phyloP scores from a whole-genome alignment of 2,329 filamentous ascomycete genomes.

The Drechslera avenae region DNA sequence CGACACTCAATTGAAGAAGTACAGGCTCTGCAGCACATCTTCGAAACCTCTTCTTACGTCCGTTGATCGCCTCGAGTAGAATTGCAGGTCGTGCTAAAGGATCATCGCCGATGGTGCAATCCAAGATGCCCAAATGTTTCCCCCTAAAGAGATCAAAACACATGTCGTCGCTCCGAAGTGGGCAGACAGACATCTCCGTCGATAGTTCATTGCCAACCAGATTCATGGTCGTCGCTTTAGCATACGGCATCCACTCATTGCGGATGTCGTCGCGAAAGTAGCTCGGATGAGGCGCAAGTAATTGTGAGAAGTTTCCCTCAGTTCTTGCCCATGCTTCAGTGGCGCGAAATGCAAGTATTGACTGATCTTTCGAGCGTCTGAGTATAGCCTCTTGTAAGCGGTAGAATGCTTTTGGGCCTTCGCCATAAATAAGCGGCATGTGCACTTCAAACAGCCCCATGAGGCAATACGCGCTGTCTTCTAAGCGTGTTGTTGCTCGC shows the following conservation, averaged over 20 bases:
- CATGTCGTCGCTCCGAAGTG: background rate
- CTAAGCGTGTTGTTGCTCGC: conserved; percentile 17
- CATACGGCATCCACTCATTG: background rate
- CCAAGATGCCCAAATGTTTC: background rate
- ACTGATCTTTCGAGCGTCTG: background rate
- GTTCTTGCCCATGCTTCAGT: background rate
- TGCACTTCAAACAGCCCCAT: conserved; percentile 35
- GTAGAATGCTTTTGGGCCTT: conserved; percentile 20
- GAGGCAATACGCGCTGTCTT: conserved; percentile 39
- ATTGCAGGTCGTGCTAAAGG: background rate
- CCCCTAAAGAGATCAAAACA: too few relatives aligned
- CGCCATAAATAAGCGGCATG: conserved; percentile 15
- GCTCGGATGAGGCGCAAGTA: background rate
- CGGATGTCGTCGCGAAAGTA: background rate
- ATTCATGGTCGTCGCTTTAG: background rate
- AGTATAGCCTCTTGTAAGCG: conserved; percentile 27
- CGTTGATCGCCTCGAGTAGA: background rate
- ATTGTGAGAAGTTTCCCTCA: background rate
- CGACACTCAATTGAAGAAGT: background rate
- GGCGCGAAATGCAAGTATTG: background rate
- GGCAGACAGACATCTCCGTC: background rate
- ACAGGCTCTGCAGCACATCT: background rate
- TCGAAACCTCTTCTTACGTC: background rate
- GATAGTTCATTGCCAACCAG: background rate
- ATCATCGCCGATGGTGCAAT: background rate